These are phyloP conservation scores for Puccinia coronata DNA, from an alignment of 1,284 basidiomycete species.

Conservation along the genomic window DNA sequence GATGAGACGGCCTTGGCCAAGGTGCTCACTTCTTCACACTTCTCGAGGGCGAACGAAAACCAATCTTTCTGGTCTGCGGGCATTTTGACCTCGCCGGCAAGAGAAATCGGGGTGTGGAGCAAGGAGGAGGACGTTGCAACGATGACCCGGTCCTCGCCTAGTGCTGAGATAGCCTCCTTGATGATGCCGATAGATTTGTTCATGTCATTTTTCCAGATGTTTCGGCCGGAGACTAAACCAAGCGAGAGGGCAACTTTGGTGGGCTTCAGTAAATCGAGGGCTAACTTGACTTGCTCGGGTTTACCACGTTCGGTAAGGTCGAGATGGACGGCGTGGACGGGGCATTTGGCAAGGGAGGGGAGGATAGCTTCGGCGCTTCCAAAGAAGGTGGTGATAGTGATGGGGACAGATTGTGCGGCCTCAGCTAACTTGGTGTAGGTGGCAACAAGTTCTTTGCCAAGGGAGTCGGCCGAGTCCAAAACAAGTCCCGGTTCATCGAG, in stretches of 20 bases:
- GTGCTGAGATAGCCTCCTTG: slow-evolving; percentile 78
- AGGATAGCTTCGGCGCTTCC: slow-evolving; percentile 92
- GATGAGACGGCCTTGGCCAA: slow-evolving; percentile 76
- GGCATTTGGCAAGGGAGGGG: slow-evolving; percentile 85
- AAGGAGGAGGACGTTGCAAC: slow-evolving; percentile 96
- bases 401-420: slow-evolving; percentile 74
- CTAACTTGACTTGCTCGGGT: slow-evolving; percentile 81
- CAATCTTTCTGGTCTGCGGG: slow-evolving; percentile 89
- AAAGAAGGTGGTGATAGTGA: slow-evolving; percentile 77
- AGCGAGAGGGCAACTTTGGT: slow-evolving; percentile 84
- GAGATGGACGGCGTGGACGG: slow-evolving; percentile 90
- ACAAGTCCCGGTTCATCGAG: slow-evolving; percentile 97
- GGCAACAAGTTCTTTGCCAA: slow-evolving; percentile 77
- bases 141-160: slow-evolving; percentile 79
- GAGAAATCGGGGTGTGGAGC: slow-evolving; percentile 95
- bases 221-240: slow-evolving; percentile 95
- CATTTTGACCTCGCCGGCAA: slow-evolving; percentile 90
- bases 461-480: slow-evolving; percentile 77
- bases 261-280: slow-evolving; percentile 78
- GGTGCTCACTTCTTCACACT: slow-evolving; percentile 84
- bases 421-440: slow-evolving; percentile 81
- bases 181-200: slow-evolving; percentile 76
- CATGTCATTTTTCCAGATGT: slow-evolving; percentile 99
- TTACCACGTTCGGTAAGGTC: slow-evolving; percentile 77
- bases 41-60: slow-evolving; percentile 99